Evolutionary conservation across 192 early-diverging fungal genomes (phyloP).

Genomic region (Backusella luteola): DNA sequence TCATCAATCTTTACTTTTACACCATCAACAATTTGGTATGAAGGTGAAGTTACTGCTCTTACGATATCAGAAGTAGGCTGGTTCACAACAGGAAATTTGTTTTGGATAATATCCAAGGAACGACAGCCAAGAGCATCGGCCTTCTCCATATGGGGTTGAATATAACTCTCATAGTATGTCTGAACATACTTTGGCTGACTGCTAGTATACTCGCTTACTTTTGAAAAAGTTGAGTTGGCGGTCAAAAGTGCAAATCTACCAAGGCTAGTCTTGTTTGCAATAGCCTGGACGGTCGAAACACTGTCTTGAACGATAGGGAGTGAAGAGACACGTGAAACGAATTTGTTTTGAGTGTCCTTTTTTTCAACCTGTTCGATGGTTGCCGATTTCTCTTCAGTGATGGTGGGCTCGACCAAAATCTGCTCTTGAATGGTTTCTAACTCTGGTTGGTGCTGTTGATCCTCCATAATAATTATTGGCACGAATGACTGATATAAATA

Average conservation of each 20-base stretch:
- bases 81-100: constrained; percentile 60
- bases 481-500: background rate
- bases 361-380: background rate
- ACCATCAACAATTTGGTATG: constrained; percentile 49
- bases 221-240: constrained; percentile 24
- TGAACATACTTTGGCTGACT: constrained; percentile 32
- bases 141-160: constrained; percentile 59
- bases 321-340: constrained; percentile 35
- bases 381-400: background rate
- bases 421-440: background rate
- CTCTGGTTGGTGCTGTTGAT: background rate
- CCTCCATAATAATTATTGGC: background rate
- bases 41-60: constrained; percentile 48
- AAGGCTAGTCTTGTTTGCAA: constrained; percentile 28
- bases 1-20: constrained; percentile 29
- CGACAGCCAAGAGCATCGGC: constrained; percentile 62
- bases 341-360: constrained; percentile 6
- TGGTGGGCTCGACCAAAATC: background rate
- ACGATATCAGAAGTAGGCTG: constrained; percentile 64
- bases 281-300: constrained; percentile 23
- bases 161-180: constrained; percentile 33
- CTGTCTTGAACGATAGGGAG: constrained; percentile 35
- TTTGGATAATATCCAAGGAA: constrained; percentile 65
- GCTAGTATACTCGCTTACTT: constrained; percentile 27
- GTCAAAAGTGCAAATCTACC: constrained; percentile 33